Base-by-base conservation (phyloP, 176 grass and related monocot species). In the Zea luxurians region DNA sequence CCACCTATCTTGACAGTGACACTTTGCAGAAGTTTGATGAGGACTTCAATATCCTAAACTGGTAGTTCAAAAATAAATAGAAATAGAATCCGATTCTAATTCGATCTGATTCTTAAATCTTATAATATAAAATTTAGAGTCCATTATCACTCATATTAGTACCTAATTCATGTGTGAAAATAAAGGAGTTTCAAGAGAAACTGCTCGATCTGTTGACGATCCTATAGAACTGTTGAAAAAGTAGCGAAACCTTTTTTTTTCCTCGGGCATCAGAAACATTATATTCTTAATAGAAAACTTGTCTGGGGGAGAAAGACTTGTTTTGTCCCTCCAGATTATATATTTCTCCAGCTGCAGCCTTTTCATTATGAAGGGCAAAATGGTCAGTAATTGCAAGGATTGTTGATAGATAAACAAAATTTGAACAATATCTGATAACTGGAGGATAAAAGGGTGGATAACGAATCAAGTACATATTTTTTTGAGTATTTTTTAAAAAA, bases 311-410 rank as follows among this genome's bases (percentile, higher is more conserved):
- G 8, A 82, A 82, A 34, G 36, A 15, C 18, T 13, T n/a, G 7
- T 73, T 2, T 64, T n/a, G 57, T 13, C 20, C 18, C 2, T 68
- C 42, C 27, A 79, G 50, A 67, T 10, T 42, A 45, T 15, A 80
- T 7, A 61, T 7, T 53, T 68, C 64, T 64, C 10, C 16, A 34
- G 57, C 61, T 66, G 38, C 13, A 18, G 48, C 13, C 13, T 20
- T 20, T 83, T 68, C 6, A 74, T 85, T 41, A 49, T 50, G 4
- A 66, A 13, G 40, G 2, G 41, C 46, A 58, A 27, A 67, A 58
- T 18, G 6, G 48, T 40, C 20, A 40, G 10, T 57, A 6, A 18
- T 43, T 62, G 18, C 27, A 61, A 10, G 18, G 2, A 47, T 15
- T 48, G 17, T 68, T 68, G 10, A 44, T 46, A 64, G 16, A 61